These are phyloP conservation scores for Onygenales sp. DNA, from an alignment of 2,329 filamentous ascomycete genomes.

Conservation along the genomic window DNA sequence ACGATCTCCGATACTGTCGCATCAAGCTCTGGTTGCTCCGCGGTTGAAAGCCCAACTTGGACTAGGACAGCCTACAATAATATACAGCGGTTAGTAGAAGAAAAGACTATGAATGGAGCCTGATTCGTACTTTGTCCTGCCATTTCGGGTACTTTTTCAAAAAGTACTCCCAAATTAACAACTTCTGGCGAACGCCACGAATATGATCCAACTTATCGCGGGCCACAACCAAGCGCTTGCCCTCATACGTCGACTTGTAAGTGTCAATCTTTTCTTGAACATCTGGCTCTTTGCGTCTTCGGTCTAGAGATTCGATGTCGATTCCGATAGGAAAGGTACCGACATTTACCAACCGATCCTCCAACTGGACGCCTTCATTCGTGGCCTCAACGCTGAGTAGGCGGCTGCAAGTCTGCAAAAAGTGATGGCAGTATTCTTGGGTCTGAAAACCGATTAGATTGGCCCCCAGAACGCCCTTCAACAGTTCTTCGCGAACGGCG, in stretches of 20 bases:
- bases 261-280: conserved; percentile 71
- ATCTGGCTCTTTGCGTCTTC: conserved; percentile 60
- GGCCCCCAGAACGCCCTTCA: conserved; percentile 87
- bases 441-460: conserved; percentile 93
- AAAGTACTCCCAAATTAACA: conserved; percentile 86
- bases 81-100: conserved; percentile 1
- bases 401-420: conserved; percentile 89
- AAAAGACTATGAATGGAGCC: neutral
- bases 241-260: conserved; percentile 74
- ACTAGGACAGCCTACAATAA: conserved; percentile 66
- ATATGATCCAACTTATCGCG: conserved; percentile 92
- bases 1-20: conserved; percentile 88
- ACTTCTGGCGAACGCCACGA: conserved; percentile 84
- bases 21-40: conserved; percentile 78
- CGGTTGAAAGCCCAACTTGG: conserved; percentile 85
- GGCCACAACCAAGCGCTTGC: conserved; percentile 83
- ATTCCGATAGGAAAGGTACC: conserved; percentile 81
- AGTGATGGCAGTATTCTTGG: conserved; percentile 85
- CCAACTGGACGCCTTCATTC: conserved; percentile 76
- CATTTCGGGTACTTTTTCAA: conserved; percentile 88
- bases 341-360: conserved; percentile 88
- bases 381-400: conserved; percentile 84
- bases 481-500: conserved; percentile 72
- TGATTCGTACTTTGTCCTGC: conserved; percentile 54
- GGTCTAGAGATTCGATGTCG: conserved; percentile 65